Base-by-base conservation (phyloP, 2,329 filamentous ascomycete genomes). In the Fusarium fujikuroi region DNA sequence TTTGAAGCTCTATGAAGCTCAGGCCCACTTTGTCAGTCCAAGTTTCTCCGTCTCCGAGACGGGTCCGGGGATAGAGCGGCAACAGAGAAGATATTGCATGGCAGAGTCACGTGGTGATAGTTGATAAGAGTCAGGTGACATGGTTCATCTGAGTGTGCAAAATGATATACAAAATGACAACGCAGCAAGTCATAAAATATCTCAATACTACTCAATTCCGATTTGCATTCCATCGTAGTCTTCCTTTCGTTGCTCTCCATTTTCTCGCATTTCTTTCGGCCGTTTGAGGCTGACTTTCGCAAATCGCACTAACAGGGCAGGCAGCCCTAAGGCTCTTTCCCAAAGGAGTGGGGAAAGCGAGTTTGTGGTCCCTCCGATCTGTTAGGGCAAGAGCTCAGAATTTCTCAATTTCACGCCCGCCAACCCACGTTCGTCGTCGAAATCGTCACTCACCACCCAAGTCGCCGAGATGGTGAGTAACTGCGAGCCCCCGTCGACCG, bases 391-490 rank as follows among this genome's bases (percentile, higher is more conserved):
- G 83, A 84, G 81, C 85, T 86, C 83, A 80, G 82, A 84, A 84
- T 83, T 83, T 84, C 81, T 83, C 81, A 82, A 82, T 79, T 80
- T 78, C 83, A 85, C 50, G 82, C 81, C 82, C 81, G 81, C 82
- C 73, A 83, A 83, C 81, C 81, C 83, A 86, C 84, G 83, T 84
- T 30, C 84, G 76, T 76, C 81, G 84, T 83, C 85, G 86, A 87
- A 84, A 83, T 84, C 85, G 84, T 86, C 86, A 86, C 72, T 83
- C 83, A 84, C 84, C 82, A 83, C 81, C 82, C 84, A 84, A 82
- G 79, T 83, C 85, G 85, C 83, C 85, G 86, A 88, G 84, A 89
- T 89, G 87, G 87, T 89, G 84, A 84, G 84, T 86, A 75, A 69
- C 46, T 76, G 66, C 78, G 50, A 54, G 70, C 68, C 75, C 74